A percentile compares a stretch with the other conserved stretches of the same genome.
Evolutionary conservation across 495 filamentous ascomycete species (phyloP).

Genomic region (Glarea lozoyensis): DNA sequence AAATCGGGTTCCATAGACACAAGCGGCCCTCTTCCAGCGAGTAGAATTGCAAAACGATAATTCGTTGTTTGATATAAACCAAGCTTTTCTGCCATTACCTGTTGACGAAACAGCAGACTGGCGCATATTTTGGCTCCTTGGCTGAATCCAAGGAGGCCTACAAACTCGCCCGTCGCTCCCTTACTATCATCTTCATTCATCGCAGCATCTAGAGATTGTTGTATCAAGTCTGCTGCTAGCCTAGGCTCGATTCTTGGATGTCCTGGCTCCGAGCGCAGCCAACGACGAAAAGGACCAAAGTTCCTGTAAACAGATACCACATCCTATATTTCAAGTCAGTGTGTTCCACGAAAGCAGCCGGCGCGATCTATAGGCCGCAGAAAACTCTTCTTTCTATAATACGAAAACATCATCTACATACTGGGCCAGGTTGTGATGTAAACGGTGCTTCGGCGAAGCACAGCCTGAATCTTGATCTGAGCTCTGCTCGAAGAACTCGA

Average conservation of each 20-base stretch:
- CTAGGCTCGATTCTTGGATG: constrained; percentile 24
- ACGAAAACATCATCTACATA: no score
- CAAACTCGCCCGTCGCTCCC: constrained; percentile 42
- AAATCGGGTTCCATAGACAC: constrained; percentile 35
- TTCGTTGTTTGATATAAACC: not conserved
- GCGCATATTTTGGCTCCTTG: constrained; percentile 16
- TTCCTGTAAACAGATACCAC: constrained; percentile 21
- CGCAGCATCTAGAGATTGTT: constrained; percentile 1
- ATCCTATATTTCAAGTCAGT: no score
- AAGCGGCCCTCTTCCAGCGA: constrained; percentile 48
- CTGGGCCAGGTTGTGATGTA: constrained; percentile 19
- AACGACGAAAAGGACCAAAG: constrained; percentile 19
- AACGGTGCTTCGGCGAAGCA: constrained; percentile 53
- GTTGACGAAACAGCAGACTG: constrained; percentile 7
- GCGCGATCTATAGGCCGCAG: no score
- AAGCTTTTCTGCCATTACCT: not conserved
- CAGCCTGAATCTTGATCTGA: constrained; percentile 45
- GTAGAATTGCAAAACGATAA: constrained; percentile 24
- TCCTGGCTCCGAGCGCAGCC: constrained; percentile 40
- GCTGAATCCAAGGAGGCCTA: constrained; percentile 20
- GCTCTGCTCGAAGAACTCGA: constrained; percentile 29
- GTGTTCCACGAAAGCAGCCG: no score
- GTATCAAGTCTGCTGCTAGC: constrained; percentile 5
- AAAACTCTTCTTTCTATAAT: no score
- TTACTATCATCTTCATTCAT: constrained; percentile 21